These are phyloP conservation scores for Termitomyces eurrhizus DNA, from an alignment of 768 basidiomycete species.

Conservation along the genomic window DNA sequence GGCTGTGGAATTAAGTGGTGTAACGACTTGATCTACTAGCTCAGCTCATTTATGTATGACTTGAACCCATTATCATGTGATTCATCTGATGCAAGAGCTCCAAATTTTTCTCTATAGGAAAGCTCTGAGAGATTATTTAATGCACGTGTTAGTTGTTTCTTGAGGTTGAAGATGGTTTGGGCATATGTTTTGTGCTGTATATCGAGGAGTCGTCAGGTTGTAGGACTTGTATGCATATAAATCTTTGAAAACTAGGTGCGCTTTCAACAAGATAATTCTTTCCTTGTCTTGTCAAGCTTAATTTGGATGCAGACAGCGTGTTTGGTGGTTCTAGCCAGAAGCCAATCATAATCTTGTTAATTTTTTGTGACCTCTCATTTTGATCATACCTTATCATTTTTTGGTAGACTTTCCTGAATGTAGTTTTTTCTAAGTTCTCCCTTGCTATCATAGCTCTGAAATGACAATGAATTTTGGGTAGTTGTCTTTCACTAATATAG, in stretches of 20 bases:
- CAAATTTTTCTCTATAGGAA: neutral
- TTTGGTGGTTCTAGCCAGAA: neutral
- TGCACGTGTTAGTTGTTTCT: neutral
- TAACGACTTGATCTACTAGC: slow-evolving; percentile 4
- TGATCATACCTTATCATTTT: slow-evolving; percentile 5
- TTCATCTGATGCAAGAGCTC: neutral
- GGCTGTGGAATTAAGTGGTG: neutral
- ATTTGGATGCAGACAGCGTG: slow-evolving; percentile 8
- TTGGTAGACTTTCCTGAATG: neutral
- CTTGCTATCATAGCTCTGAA: neutral
- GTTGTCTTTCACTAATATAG: neutral
- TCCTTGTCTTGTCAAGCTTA: slow-evolving; percentile 7
- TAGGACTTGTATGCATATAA: neutral
- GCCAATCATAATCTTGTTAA: neutral
- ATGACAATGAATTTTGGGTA: neutral
- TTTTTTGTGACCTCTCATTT: too few relatives aligned
- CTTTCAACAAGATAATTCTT: slow-evolving; percentile 8
- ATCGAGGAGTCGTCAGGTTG: slow-evolving; percentile 3
- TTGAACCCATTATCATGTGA: neutral
- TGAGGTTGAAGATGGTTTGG: neutral
- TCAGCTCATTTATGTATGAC: slow-evolving; percentile 1
- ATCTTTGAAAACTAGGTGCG: slow-evolving; percentile 2
- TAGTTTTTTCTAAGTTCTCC: neutral
- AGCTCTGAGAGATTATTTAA: neutral
- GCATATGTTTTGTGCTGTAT: neutral